phyloP scores from a whole-genome alignment of 495 filamentous ascomycete genomes.

The Paragyromitra xinjiangensis region DNA sequence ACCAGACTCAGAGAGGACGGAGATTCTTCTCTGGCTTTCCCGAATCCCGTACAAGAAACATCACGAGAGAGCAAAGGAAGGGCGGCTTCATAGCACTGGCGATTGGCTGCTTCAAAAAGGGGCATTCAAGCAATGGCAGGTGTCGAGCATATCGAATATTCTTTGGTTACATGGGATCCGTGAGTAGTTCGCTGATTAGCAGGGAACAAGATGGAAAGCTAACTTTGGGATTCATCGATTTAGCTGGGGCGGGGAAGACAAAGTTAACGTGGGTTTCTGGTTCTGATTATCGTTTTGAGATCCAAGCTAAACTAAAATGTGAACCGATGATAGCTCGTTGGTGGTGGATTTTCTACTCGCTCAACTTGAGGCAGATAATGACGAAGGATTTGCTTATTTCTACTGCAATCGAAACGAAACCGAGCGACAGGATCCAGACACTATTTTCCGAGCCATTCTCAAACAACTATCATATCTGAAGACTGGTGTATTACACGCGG shows the following conservation, averaged over 20 bases:
- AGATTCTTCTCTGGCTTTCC: slow-evolving; percentile 32
- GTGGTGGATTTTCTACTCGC: slow-evolving; percentile 13
- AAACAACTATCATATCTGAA: slow-evolving; percentile 9
- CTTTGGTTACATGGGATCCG: slow-evolving; percentile 38
- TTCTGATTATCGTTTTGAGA: neutral
- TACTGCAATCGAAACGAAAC: slow-evolving; percentile 36
- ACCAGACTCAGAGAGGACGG: neutral
- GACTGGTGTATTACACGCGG: neutral
- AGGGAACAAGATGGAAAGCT: neutral
- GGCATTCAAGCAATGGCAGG: slow-evolving; percentile 33
- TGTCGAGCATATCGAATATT: slow-evolving; percentile 29
- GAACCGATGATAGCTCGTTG: slow-evolving; percentile 1
- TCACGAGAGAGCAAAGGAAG: slow-evolving; percentile 21
- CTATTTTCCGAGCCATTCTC: slow-evolving; percentile 23
- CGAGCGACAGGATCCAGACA: slow-evolving; percentile 8
- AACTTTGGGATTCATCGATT: neutral
- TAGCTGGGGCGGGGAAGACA: slow-evolving; percentile 34
- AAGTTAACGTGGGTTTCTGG: slow-evolving; percentile 19
- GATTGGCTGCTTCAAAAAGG: slow-evolving; percentile 33
- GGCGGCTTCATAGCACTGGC: slow-evolving; percentile 26
- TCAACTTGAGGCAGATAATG: neutral
- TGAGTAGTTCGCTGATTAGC: neutral
- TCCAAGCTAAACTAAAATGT: neutral
- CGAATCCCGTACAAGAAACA: slow-evolving; percentile 13
- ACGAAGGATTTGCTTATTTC: slow-evolving; percentile 29